Evolutionary conservation across 495 filamentous ascomycete genomes (phyloP).

Genomic region (Lophiostoma macrostomum): DNA sequence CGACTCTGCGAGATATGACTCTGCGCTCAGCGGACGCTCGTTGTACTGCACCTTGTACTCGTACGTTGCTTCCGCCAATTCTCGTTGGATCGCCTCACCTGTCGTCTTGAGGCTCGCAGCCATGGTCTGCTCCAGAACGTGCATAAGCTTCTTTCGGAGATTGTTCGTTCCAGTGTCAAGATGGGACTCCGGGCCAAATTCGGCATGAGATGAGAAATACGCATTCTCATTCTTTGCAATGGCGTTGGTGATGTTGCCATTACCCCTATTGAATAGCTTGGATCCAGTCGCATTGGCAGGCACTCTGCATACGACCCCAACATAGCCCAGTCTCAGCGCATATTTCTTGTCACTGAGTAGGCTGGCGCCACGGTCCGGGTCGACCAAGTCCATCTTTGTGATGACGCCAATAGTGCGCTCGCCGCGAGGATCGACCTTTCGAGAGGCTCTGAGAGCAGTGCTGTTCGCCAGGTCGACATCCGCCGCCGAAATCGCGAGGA

Average conservation of each 20-base stretch:
- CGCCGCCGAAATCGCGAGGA: slow-evolving; percentile 93
- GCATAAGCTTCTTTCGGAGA: slow-evolving; percentile 91
- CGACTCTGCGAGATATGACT: slow-evolving; percentile 92
- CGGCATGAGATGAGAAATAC: slow-evolving; percentile 83
- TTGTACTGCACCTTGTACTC: slow-evolving; percentile 99
- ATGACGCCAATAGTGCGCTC: slow-evolving; percentile 97
- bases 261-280: slow-evolving; percentile 76
- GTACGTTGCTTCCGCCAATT: slow-evolving; percentile 95
- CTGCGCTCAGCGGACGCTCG: slow-evolving; percentile 87
- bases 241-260: slow-evolving; percentile 71
- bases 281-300: slow-evolving; percentile 56
- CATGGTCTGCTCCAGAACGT: slow-evolving; percentile 96
- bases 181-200: slow-evolving; percentile 71
- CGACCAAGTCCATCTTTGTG: slow-evolving; percentile 98
- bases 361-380: slow-evolving; percentile 69
- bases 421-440: slow-evolving; percentile 88
- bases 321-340: slow-evolving; percentile 91
- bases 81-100: slow-evolving; percentile 85
- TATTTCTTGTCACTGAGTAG: slow-evolving; percentile 90
- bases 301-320: slow-evolving; percentile 85
- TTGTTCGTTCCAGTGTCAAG: slow-evolving; percentile 79
- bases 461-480: slow-evolving; percentile 98
- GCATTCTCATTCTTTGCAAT: slow-evolving; percentile 85
- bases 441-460: slow-evolving; percentile 83
- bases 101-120: slow-evolving; percentile 82